Conservation (phyloP, 1,284 basidiomycete species). For the Pseudozyma thailandica region DNA sequence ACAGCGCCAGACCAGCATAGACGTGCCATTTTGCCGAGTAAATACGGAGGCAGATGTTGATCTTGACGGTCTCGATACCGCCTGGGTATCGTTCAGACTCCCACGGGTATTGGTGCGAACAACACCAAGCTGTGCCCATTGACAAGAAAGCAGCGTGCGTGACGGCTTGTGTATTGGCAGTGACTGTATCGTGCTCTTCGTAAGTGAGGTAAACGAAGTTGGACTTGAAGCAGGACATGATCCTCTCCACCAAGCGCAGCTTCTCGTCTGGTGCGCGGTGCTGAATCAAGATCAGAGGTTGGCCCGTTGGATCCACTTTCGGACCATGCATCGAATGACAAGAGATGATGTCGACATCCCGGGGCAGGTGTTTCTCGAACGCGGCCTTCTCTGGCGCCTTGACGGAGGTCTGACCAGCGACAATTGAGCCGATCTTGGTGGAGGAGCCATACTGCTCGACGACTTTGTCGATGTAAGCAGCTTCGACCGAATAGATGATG, state of each 20-base stretch:
- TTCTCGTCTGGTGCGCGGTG: conserved; percentile 83
- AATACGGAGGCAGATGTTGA: conserved; percentile 89
- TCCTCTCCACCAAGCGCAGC: conserved; percentile 81
- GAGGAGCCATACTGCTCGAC: conserved; percentile 91
- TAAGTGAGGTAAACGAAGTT: conserved; percentile 91
- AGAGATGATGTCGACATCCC: conserved; percentile 88
- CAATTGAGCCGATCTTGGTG: conserved; percentile 90
- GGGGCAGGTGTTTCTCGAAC: conserved; percentile 87
- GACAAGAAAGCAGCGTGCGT: conserved; percentile 97
- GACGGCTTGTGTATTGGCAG: conserved; percentile 97
- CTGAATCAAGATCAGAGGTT: conserved; percentile 92
- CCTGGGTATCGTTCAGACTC: conserved; percentile 90
- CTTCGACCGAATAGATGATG: conserved; percentile 93
- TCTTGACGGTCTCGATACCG: conserved; percentile 98
- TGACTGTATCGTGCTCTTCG: conserved; percentile 94
- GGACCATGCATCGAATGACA: conserved; percentile 96
- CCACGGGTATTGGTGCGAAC: conserved; percentile 86
- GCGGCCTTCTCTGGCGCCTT: conserved; percentile 92
- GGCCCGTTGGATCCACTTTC: conserved; percentile 86
- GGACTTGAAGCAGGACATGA: conserved; percentile 82
- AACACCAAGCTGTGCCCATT: conserved; percentile 97
- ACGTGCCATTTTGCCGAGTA: conserved; percentile 99
- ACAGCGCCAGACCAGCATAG: conserved; percentile 94
- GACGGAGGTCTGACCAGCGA: conserved; percentile 94
- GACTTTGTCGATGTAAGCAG: conserved; percentile 84